A percentile compares a stretch with the other conserved stretches of the same genome.
Evolutionary conservation across 1,139 yeast species (phyloP).

Genomic region (Candida mesenterica): DNA sequence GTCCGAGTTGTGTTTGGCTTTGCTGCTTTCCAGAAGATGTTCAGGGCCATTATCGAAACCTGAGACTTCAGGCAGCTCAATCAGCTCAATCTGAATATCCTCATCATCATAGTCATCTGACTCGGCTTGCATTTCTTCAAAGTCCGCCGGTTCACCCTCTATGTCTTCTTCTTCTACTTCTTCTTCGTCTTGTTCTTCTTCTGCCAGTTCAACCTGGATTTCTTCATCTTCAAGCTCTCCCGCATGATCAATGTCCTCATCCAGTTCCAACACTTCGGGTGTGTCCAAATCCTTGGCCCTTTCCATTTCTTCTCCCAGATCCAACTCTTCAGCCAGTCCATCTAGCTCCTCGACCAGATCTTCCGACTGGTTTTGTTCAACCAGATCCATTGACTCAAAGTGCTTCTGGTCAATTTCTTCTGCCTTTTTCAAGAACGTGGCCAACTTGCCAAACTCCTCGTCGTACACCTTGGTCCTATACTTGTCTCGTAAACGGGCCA

Average conservation of each 20-base stretch:
- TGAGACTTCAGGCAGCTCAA: too few relatives aligned
- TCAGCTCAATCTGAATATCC: too few relatives aligned
- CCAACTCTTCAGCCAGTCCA: constrained; percentile 3
- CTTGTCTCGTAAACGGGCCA: constrained; percentile 26
- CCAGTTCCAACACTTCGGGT: constrained; percentile 4
- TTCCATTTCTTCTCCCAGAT: neutral
- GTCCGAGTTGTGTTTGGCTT: too few relatives aligned
- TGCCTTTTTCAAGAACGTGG: constrained; percentile 19
- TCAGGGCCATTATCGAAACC: constrained; percentile 4
- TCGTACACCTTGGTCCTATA: constrained; percentile 32
- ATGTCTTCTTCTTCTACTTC: constrained; percentile 2
- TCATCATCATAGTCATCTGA: constrained; percentile 3
- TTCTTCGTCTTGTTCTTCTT: constrained; percentile 3
- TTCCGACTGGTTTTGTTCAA: too few relatives aligned
- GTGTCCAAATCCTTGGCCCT: too few relatives aligned
- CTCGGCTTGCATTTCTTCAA: constrained; percentile 2
- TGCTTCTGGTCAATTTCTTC: neutral
- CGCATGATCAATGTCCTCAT: constrained; percentile 2
- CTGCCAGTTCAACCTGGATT: neutral
- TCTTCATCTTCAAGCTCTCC: constrained; percentile 5
- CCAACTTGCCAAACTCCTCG: constrained; percentile 42
- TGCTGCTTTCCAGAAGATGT: too few relatives aligned
- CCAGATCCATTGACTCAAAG: neutral
- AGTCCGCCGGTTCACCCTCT: constrained; percentile 1
- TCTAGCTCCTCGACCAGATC: too few relatives aligned